A percentile compares a stretch with the other conserved stretches of the same genome.
phyloP scores from a whole-genome alignment of 2,329 filamentous ascomycete genomes.

The Triangularia setosa region DNA sequence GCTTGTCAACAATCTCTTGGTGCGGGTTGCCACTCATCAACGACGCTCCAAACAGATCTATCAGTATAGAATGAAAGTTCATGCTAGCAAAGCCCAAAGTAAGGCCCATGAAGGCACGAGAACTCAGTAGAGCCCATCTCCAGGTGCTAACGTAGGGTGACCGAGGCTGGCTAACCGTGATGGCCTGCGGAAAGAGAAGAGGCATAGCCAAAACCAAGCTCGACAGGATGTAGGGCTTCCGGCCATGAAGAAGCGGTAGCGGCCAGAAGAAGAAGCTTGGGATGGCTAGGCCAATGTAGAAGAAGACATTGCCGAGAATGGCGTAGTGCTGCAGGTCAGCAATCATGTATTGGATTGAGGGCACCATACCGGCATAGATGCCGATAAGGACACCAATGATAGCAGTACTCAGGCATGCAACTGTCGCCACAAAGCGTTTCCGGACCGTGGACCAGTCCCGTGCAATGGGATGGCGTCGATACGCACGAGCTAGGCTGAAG shows the following conservation, averaged over 20 bases:
- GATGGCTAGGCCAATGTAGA: conserved; percentile 67
- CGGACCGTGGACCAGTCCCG: conserved; percentile 65
- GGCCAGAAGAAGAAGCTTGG: conserved; percentile 71
- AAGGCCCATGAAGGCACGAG: conserved; percentile 63
- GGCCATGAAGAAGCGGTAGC: conserved; percentile 68
- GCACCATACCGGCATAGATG: conserved; percentile 73
- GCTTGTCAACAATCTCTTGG: conserved; percentile 63
- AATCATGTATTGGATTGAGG: conserved; percentile 74
- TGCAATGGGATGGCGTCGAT: conserved; percentile 62
- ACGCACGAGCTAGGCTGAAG: conserved; percentile 51
- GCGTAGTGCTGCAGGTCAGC: conserved; percentile 64
- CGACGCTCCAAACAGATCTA: conserved; percentile 73
- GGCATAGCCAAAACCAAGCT: conserved; percentile 67
- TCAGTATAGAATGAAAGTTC: conserved; percentile 68
- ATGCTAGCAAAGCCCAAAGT: conserved; percentile 72
- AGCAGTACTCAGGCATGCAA: conserved; percentile 70
- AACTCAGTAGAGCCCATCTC: conserved; percentile 57
- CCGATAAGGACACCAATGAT: conserved; percentile 68
- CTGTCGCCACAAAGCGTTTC: conserved; percentile 64
- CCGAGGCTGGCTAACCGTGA: conserved; percentile 56
- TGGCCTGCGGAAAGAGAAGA: conserved; percentile 70
- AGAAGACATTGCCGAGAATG: conserved; percentile 68
- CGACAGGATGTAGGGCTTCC: conserved; percentile 71
- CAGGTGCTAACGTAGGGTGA: conserved; percentile 54
- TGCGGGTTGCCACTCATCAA: conserved; percentile 69